Evolutionary conservation across 768 basidiomycete genomes (phyloP).

Genomic region (Lentinula edodes): DNA sequence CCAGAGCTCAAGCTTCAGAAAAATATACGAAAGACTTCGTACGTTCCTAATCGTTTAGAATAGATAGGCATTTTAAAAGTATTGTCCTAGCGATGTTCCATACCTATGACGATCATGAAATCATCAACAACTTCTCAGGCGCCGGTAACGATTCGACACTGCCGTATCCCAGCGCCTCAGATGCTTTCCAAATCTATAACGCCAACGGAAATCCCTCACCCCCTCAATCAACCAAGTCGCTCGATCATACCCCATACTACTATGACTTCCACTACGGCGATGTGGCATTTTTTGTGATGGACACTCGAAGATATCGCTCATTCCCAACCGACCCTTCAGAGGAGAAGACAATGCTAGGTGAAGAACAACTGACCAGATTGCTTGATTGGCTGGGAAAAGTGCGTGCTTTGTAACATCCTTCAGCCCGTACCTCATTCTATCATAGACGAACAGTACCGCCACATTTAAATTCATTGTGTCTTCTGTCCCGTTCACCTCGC

Average conservation of each 20-base stretch:
- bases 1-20: constrained; percentile 57
- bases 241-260: constrained; percentile 39
- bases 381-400: constrained; percentile 59
- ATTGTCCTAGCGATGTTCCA: constrained; percentile 50
- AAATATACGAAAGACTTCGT: constrained; percentile 68
- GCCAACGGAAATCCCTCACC: constrained; percentile 49
- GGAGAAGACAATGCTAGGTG: constrained; percentile 64
- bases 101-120: constrained; percentile 72
- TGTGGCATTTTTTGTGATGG: constrained; percentile 72
- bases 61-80: neutral
- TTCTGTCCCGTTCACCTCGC: constrained; percentile 69
- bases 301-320: constrained; percentile 59
- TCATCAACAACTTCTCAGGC: constrained; percentile 66
- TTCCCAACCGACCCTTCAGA: constrained; percentile 29
- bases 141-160: constrained; percentile 43
- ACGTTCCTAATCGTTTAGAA: constrained; percentile 21
- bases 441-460: constrained; percentile 59
- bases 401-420: constrained; percentile 6
- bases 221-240: constrained; percentile 28
- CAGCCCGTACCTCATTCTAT: neutral
- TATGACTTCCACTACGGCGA: constrained; percentile 64
- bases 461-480: constrained; percentile 76
- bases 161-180: constrained; percentile 53
- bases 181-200: constrained; percentile 59
- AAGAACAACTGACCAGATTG: constrained; percentile 53